A percentile compares a stretch with the other conserved stretches of the same genome.
Evolutionary conservation across 2,329 filamentous ascomycete genomes (phyloP).

Genomic region (Neonectria hederae): DNA sequence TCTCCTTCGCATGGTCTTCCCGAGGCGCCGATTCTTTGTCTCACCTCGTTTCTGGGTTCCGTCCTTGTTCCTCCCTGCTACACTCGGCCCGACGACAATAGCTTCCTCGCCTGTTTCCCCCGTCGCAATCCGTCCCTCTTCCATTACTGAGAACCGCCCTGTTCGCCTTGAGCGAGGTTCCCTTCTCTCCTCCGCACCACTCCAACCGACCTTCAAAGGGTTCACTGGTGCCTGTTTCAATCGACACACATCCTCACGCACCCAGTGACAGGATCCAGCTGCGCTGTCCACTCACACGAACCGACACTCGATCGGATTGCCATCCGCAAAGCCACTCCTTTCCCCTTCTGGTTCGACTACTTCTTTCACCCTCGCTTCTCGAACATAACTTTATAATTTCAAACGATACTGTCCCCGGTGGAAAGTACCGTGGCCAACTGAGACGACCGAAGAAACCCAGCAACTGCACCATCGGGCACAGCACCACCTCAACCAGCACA

Average conservation of each 20-base stretch:
- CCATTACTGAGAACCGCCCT: conserved; percentile 14
- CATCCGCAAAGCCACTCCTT: conserved; percentile 38
- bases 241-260: conserved; percentile 29
- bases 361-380: conserved; percentile 29
- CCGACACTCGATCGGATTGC: conserved; percentile 32
- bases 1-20: conserved; percentile 37
- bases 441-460: conserved; percentile 16
- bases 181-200: conserved; percentile 25
- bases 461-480: conserved; percentile 17
- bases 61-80: conserved; percentile 41
- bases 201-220: conserved; percentile 7
- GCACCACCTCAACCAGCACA: conserved; percentile 14
- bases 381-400: conserved; percentile 36
- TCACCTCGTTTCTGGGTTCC: conserved; percentile 41
- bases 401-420: conserved; percentile 33
- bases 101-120: conserved; percentile 30
- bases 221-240: conserved; percentile 22
- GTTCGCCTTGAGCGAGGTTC: conserved; percentile 21
- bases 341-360: conserved; percentile 24
- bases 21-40: conserved; percentile 46
- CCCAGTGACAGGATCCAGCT: conserved; percentile 42
- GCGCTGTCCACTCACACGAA: conserved; percentile 42
- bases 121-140: conserved; percentile 25
- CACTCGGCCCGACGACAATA: conserved; percentile 39
- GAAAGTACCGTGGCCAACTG: conserved; percentile 32